phyloP scores from a whole-genome alignment of 2,329 filamentous ascomycete species.

The Penicillium concentricum region DNA sequence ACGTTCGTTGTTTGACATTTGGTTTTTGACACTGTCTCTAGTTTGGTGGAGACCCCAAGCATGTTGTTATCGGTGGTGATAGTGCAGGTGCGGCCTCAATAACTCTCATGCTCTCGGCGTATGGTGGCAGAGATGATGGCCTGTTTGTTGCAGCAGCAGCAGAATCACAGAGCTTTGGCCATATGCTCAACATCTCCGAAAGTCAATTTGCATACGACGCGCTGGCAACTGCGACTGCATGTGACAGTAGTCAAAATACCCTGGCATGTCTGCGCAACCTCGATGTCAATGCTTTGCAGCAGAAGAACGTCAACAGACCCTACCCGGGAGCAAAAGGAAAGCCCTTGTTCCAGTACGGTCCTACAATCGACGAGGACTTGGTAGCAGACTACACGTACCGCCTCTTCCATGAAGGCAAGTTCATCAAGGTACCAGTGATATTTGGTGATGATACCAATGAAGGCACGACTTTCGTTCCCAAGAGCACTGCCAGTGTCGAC shows the following conservation, averaged over 20 bases:
- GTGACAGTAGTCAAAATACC: slow-evolving; percentile 40
- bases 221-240: slow-evolving; percentile 51
- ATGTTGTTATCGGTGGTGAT: slow-evolving; percentile 67
- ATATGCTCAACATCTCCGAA: slow-evolving; percentile 49
- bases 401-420: slow-evolving; percentile 50
- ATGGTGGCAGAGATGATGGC: slow-evolving; percentile 48
- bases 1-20: neutral
- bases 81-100: slow-evolving; percentile 66
- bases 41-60: slow-evolving; percentile 68
- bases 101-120: slow-evolving; percentile 61
- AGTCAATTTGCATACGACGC: slow-evolving; percentile 55
- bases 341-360: slow-evolving; percentile 53
- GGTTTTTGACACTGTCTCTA: slow-evolving; percentile 27
- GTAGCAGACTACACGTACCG: slow-evolving; percentile 51
- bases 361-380: slow-evolving; percentile 53
- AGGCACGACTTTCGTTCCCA: slow-evolving; percentile 61
- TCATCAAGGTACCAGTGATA: slow-evolving; percentile 55
- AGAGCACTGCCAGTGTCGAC: slow-evolving; percentile 46
- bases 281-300: slow-evolving; percentile 46
- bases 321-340: slow-evolving; percentile 45
- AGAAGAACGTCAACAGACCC: slow-evolving; percentile 46
- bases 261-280: slow-evolving; percentile 52
- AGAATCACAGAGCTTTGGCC: slow-evolving; percentile 55
- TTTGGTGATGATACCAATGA: slow-evolving; percentile 64
- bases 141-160: slow-evolving; percentile 56